Conservation (phyloP, 345 rosid species). For the Angophora floribunda region DNA sequence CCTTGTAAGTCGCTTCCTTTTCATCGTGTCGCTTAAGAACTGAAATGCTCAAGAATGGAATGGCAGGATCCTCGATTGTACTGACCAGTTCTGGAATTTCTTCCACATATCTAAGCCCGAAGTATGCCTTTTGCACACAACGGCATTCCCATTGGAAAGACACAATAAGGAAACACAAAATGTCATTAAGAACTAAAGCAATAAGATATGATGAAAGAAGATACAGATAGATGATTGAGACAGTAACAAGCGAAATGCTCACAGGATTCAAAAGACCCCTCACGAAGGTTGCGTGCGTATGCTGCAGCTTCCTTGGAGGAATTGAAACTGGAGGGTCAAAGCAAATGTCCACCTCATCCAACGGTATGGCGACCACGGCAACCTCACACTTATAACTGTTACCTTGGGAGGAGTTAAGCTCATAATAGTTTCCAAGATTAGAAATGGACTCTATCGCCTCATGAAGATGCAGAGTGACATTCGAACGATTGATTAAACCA, state of each 20-base stretch:
- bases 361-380: slow-evolving; percentile 66
- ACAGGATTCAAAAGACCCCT: slow-evolving; percentile 79
- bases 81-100: slow-evolving; percentile 77
- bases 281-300: slow-evolving; percentile 80
- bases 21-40: slow-evolving; percentile 45
- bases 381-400: slow-evolving; percentile 54
- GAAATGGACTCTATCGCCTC: slow-evolving; percentile 64
- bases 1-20: slow-evolving; percentile 61
- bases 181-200: background rate
- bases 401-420: slow-evolving; percentile 67
- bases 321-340: slow-evolving; percentile 55
- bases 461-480: slow-evolving; percentile 53
- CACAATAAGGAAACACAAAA: background rate
- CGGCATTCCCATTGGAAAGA: background rate
- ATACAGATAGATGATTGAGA: background rate
- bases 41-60: slow-evolving; percentile 83
- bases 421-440: slow-evolving; percentile 46
- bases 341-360: slow-evolving; percentile 63
- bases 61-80: slow-evolving; percentile 63
- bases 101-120: slow-evolving; percentile 44
- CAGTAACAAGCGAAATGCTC: background rate
- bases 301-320: slow-evolving; percentile 74
- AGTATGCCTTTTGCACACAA: slow-evolving; percentile 45
- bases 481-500: slow-evolving; percentile 55
- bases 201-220: background rate